These are phyloP conservation scores for Colletotrichum sp. DNA, from an alignment of 2,329 filamentous ascomycete species.

Conservation along the genomic window DNA sequence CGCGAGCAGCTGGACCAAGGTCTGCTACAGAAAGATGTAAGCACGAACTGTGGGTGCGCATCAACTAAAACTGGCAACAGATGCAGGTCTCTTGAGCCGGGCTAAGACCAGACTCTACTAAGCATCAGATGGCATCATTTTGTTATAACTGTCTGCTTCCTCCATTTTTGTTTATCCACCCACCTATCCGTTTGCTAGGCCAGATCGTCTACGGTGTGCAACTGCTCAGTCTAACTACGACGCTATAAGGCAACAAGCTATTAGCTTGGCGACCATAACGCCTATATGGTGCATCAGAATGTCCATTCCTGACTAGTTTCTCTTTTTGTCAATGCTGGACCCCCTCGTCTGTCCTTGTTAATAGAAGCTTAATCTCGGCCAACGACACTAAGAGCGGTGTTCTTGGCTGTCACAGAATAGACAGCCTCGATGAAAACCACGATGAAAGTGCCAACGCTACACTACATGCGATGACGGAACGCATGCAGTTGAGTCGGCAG, in stretches of 20 bases:
- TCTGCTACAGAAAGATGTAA: not conserved
- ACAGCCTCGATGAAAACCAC: not conserved
- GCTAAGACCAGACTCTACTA: not conserved
- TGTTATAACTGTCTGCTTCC: not conserved
- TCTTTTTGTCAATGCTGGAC: not conserved
- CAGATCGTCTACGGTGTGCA: too few species aligned
- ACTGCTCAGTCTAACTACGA: too few species aligned
- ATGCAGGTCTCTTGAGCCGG: not conserved
- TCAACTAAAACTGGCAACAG: not conserved
- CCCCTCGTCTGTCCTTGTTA: accelerated
- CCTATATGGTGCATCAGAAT: not conserved
- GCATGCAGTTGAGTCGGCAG: not conserved
- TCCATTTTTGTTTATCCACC: accelerated
- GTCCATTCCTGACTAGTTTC: not conserved
- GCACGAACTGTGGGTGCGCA: not conserved
- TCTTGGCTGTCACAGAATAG: not conserved
- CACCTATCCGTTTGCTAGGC: too few species aligned
- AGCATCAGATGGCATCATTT: not conserved
- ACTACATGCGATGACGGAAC: not conserved
- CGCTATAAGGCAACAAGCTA: too few species aligned
- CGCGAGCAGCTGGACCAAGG: not conserved
- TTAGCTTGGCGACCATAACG: not conserved
- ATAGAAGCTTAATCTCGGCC: not conserved
- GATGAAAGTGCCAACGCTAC: not conserved
- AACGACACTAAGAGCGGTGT: not conserved